Evolutionary conservation across 805 yeast genomes (phyloP), one percentile per base, ranked within the genome.

Genomic region (Candida multigemmis): DNA sequence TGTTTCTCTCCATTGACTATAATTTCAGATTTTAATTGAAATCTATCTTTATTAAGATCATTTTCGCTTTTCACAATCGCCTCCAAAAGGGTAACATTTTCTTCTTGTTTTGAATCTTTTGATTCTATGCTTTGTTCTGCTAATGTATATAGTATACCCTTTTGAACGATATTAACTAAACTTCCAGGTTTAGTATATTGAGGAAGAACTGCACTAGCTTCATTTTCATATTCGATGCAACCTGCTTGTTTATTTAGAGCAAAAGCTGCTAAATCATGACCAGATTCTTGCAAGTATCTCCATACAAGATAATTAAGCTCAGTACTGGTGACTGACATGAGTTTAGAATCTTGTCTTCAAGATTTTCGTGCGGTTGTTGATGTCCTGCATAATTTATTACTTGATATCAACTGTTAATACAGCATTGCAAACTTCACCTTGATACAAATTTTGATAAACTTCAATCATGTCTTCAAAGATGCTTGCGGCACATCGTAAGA

Each of bases 251-350:
- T 78, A 36, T 80, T 83, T 16, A 91, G 54, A 0, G 96, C 93
- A 42, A 68, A 74, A 0, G 94, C 86, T 2, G 91, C 65, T 12
- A 83, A 64, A 27, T 82, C 87, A 21, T 67, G 63, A 3, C 93
- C 93, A 5, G 77, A 62, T 49, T 91, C 97, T 46, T 85, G 94
- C 20, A 86, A 65, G 46, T 89, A 91, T 35, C 96, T 60, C 95
- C 96, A 91, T 28, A 89, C 72, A 40, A 91, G 67, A 48, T 89
- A 89, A 60, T 89, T 91, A 29, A 89, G 69, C 53, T 86, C 94
- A 31, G 70, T 74, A 31, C 91, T 78, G 4, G 91, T 71, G 25
- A 89, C 57, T 14, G 94, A 79, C 95, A 85, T 84, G 12, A 6
- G 12, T 15, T 14, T 8, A 6, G 21, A 13, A 10, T 7, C 8